phyloP scores from a whole-genome alignment of 2,329 filamentous ascomycete genomes.

The Teratosphaeria nubilosa region DNA sequence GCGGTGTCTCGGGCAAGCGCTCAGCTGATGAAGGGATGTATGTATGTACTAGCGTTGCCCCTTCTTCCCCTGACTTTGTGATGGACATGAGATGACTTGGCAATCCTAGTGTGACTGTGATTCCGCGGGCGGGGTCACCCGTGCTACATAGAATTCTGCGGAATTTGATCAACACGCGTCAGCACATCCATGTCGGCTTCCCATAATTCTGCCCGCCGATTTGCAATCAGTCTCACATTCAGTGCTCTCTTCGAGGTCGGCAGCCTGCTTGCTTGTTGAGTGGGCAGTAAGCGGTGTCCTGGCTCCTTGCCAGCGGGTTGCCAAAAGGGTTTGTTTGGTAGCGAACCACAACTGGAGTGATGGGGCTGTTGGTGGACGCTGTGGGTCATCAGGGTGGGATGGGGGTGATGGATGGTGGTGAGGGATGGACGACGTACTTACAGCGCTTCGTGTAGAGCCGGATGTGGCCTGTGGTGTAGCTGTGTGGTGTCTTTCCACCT shows the following conservation, averaged over 20 bases:
- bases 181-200: neutral
- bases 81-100: too few relatives aligned
- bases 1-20: too few relatives aligned
- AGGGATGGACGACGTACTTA: neutral
- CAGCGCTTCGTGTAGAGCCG: neutral
- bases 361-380: neutral
- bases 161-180: neutral
- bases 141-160: too few relatives aligned
- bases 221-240: neutral
- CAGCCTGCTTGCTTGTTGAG: neutral
- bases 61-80: too few relatives aligned
- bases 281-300: constrained; percentile 28
- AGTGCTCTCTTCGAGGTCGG: constrained; percentile 12
- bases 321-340: constrained; percentile 16
- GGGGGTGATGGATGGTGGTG: neutral
- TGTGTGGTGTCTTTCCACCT: neutral
- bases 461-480: neutral
- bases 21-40: too few relatives aligned
- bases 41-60: too few relatives aligned
- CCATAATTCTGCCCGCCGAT: neutral
- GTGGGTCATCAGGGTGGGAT: neutral
- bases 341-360: neutral
- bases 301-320: constrained; percentile 39
- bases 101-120: too few relatives aligned
- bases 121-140: too few relatives aligned